Percentiles rank a stretch among this genome's conserved stretches.
Conservation (phyloP, 345 rosid species). For the Rhizophora mangle region DNA sequence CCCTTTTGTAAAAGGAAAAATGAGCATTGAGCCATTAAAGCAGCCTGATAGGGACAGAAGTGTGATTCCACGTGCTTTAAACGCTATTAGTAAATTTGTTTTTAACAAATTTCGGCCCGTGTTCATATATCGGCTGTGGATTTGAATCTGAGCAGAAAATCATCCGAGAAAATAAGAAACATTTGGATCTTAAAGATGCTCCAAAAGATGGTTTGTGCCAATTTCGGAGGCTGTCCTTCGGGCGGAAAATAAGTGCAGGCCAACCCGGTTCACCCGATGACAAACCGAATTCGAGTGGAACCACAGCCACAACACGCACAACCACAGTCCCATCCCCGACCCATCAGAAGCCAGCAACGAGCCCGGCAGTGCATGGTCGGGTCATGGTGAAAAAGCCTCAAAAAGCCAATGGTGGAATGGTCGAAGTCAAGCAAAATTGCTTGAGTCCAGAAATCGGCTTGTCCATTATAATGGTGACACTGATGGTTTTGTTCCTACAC, state of each 20-base stretch:
- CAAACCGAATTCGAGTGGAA: slow-evolving; percentile 18
- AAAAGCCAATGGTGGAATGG: neutral
- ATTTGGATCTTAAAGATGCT: slow-evolving; percentile 12
- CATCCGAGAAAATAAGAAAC: slow-evolving; percentile 25
- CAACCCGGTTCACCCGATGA: slow-evolving; percentile 33
- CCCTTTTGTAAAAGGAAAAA: too few species aligned
- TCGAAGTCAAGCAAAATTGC: neutral
- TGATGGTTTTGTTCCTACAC: slow-evolving; percentile 20
- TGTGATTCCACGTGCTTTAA: too few species aligned
- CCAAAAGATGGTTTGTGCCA: slow-evolving; percentile 18
- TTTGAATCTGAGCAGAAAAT: slow-evolving; percentile 21
- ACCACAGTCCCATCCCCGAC: slow-evolving; percentile 3
- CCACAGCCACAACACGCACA: slow-evolving; percentile 8
- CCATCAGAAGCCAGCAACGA: neutral
- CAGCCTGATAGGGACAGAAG: too few species aligned
- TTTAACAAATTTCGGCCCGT: neutral
- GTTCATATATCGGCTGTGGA: neutral
- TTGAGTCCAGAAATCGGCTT: slow-evolving; percentile 50
- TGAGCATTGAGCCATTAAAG: too few species aligned
- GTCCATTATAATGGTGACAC: slow-evolving; percentile 37
- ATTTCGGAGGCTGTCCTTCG: slow-evolving; percentile 14
- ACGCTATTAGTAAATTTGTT: too few species aligned
- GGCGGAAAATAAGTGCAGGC: slow-evolving; percentile 27
- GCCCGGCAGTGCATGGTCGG: neutral
- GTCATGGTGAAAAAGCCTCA: neutral